Evolutionary conservation across 1,139 yeast species (phyloP), one percentile per base, ranked within the genome.

Genomic region (Lodderomyces jiufengensis): DNA sequence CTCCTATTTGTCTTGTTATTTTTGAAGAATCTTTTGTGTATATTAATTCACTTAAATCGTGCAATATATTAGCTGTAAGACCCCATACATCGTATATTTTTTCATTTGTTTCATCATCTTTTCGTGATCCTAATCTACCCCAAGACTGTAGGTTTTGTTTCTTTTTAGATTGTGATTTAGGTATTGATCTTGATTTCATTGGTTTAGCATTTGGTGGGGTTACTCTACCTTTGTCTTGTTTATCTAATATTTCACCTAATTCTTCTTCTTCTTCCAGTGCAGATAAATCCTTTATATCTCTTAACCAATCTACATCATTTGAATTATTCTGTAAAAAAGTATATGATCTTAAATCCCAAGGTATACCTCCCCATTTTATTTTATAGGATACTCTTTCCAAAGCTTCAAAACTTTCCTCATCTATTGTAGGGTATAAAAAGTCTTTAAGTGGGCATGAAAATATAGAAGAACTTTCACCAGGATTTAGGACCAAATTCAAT

Each of bases 81-180:
- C 97, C 96, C 97, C 96, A 88, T 3, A 88, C 85, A 49, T 84
- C 85, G 51, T 83, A 76, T 29, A 73, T 60, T 43, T 63, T 65
- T 39, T 66, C 67, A 41, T 66, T 61, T 8, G 72, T 63, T 11
- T 48, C 57, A 6, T 63, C 52, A 40, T 66, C 62, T 18, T 66
- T 48, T 35, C 74, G 50, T 11, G 70, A 56, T 2, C 76, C 76
- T 26, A 58, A 47, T 40, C 66, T 53, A 2, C 76, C 76, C 76
- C 76, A 70, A 15, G 40, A 40, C 30, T 39, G 32, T 36, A 38
- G 40, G 29, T 39, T 36, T 20, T 38, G 35, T 37, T 36, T 43
- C 30, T 30, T 36, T 8, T 20, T 33, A 5, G 37, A 15, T 12
- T 11, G 14, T 10, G 34, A 27, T 23, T 26, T 32, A n/a, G 31